Percentiles rank a stretch among this genome's conserved stretches.
Evolutionary conservation across 2,329 filamentous ascomycete genomes (phyloP).

Genomic region (Fusarium acutatum): DNA sequence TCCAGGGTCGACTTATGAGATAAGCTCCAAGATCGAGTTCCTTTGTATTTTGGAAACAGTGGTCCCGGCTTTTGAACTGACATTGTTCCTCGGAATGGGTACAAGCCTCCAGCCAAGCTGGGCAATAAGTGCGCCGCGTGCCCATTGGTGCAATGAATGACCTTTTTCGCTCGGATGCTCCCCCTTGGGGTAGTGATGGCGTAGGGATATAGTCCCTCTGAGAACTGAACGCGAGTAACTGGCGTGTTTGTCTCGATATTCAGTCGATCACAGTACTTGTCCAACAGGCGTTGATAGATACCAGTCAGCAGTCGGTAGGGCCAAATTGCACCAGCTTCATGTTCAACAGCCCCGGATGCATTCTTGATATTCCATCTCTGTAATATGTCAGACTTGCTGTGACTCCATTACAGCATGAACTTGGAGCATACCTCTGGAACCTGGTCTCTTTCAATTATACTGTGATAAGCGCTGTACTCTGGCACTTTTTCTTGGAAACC

Average conservation of each 20-base stretch:
- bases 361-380: slow-evolving; percentile 39
- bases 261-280: slow-evolving; percentile 40
- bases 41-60: slow-evolving; percentile 37
- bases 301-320: slow-evolving; percentile 57
- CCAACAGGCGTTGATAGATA: slow-evolving; percentile 50
- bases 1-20: slow-evolving; percentile 52
- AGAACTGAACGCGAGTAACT: slow-evolving; percentile 4
- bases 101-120: slow-evolving; percentile 52
- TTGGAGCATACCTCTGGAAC: not conserved
- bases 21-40: slow-evolving; percentile 56
- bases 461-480: not conserved
- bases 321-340: slow-evolving; percentile 56
- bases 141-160: slow-evolving; percentile 66
- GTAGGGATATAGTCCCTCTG: slow-evolving; percentile 44
- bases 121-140: slow-evolving; percentile 61
- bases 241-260: slow-evolving; percentile 51
- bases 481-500: not conserved
- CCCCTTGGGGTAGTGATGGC: slow-evolving; percentile 56
- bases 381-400: not conserved
- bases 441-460: not conserved
- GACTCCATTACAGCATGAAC: no score
- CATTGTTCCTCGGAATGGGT: slow-evolving; percentile 57
- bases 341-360: slow-evolving; percentile 49
- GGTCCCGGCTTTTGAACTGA: slow-evolving; percentile 54
- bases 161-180: slow-evolving; percentile 52